Conservation (phyloP, 2,329 filamentous ascomycete genomes). For the Aspergillus puulaauensis region DNA sequence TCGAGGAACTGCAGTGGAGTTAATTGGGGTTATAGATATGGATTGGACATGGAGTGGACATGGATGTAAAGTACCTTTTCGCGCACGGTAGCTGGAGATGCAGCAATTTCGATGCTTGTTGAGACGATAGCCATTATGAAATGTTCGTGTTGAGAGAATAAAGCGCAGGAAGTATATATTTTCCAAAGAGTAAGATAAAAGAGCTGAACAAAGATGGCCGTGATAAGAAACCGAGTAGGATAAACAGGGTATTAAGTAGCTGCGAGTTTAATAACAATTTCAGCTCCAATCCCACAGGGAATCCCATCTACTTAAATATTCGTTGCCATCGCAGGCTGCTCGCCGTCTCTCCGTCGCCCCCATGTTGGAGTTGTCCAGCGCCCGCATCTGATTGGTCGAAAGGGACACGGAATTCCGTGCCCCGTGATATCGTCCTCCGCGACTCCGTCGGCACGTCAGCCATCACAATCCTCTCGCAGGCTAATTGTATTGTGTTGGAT, state of each 20-base stretch:
- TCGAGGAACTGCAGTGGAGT: conserved; percentile 8
- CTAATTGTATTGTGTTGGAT: too few species aligned
- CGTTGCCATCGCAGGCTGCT: not conserved
- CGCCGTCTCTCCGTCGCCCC: not conserved
- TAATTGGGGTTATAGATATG: not conserved
- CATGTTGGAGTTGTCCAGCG: not conserved
- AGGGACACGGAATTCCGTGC: not conserved
- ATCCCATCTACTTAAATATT: not conserved
- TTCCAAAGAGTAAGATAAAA: not conserved
- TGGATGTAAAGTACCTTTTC: conserved; percentile 4
- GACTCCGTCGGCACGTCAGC: not conserved
- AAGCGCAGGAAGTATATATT: not conserved
- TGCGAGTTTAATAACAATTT: too few species aligned
- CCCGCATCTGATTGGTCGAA: not conserved
- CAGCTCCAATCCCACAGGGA: too few species aligned
- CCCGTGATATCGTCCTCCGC: not conserved
- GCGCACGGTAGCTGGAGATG: conserved; percentile 4
- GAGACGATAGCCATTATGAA: conserved; percentile 1
- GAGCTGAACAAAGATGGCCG: not conserved
- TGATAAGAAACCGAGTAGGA: not conserved
- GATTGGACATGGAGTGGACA: not conserved
- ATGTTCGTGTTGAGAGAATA: not conserved
- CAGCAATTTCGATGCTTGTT: conserved; percentile 11
- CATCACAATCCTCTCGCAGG: too few species aligned
- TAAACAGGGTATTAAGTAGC: too few species aligned